Conservation (phyloP, 805 yeast genomes). For the Candida tammaniensis region DNA sequence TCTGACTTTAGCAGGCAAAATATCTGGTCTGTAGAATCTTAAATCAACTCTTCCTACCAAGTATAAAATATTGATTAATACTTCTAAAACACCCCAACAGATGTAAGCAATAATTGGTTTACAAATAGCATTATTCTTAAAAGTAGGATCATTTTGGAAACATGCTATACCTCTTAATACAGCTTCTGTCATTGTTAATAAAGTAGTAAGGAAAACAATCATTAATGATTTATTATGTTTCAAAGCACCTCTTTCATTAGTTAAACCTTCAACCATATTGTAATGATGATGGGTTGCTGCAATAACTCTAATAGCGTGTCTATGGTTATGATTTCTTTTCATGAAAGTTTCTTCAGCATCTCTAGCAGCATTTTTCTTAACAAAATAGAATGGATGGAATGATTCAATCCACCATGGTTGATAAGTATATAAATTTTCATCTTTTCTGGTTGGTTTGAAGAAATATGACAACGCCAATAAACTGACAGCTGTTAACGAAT, state of each 20-base stretch:
- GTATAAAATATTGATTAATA: conserved; percentile 53
- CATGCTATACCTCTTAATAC: conserved; percentile 39
- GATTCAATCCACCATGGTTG: conserved; percentile 81
- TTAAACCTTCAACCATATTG: conserved; percentile 37
- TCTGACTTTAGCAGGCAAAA: conserved; percentile 38
- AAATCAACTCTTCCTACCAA: conserved; percentile 67
- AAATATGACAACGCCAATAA: conserved; percentile 51
- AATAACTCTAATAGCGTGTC: conserved; percentile 57
- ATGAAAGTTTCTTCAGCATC: conserved; percentile 47
- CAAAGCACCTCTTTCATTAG: conserved; percentile 41
- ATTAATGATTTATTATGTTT: conserved; percentile 53
- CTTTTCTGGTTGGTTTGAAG: conserved; percentile 53
- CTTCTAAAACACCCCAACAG: conserved; percentile 68
- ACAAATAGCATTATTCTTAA: conserved; percentile 21
- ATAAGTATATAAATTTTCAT: conserved; percentile 52
- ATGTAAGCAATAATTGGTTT: conserved; percentile 62
- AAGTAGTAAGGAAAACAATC: conserved; percentile 46
- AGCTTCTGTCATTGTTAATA: conserved; percentile 50
- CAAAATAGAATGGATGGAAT: conserved; percentile 58
- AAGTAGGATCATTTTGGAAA: conserved; percentile 18
- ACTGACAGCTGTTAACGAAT: conserved; percentile 50
- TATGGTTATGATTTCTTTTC: conserved; percentile 46
- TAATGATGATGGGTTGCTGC: conserved; percentile 50
- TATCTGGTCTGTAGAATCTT: conserved; percentile 78
- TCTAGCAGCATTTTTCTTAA: conserved; percentile 50